Conservation (phyloP, 2,329 filamentous ascomycete species). For the Fusarium tjaetaba region DNA sequence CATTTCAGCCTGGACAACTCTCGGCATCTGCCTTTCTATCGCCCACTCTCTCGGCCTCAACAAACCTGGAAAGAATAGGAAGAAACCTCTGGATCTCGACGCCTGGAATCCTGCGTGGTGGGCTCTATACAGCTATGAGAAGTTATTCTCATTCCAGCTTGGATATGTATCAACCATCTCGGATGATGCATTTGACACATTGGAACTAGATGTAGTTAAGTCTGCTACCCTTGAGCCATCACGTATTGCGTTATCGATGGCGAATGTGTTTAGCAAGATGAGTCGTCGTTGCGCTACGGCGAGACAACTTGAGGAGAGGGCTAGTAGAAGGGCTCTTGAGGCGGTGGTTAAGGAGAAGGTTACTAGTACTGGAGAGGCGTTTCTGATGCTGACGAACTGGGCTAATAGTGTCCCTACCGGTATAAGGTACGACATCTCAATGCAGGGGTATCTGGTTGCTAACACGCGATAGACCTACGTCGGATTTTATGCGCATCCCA, state of each 20-base stretch:
- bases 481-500: not conserved
- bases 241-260: not conserved
- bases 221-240: accelerated
- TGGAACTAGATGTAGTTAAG: not conserved
- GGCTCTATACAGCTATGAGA: constrained; percentile 8
- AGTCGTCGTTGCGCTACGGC: not conserved
- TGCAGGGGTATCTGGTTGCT: accelerated
- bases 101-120: constrained; percentile 3
- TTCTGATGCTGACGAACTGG: not conserved
- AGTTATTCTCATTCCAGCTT: not conserved
- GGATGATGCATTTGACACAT: not conserved
- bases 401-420: not conserved
- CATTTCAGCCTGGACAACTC: constrained; percentile 1
- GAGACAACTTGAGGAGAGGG: not conserved
- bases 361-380: not conserved
- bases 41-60: not conserved
- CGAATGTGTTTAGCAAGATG: not conserved
- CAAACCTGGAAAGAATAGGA: accelerated
- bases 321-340: not conserved
- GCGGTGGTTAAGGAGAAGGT: constrained; percentile 2
- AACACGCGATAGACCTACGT: not conserved
- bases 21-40: not conserved
- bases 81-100: accelerated
- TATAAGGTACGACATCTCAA: accelerated
- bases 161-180: not conserved